Percentiles rank a stretch among this genome's conserved stretches.
These are phyloP conservation scores for Dorcoceras hygrometricum DNA, from an alignment of 257 asterid genomes.

Conservation along the genomic window DNA sequence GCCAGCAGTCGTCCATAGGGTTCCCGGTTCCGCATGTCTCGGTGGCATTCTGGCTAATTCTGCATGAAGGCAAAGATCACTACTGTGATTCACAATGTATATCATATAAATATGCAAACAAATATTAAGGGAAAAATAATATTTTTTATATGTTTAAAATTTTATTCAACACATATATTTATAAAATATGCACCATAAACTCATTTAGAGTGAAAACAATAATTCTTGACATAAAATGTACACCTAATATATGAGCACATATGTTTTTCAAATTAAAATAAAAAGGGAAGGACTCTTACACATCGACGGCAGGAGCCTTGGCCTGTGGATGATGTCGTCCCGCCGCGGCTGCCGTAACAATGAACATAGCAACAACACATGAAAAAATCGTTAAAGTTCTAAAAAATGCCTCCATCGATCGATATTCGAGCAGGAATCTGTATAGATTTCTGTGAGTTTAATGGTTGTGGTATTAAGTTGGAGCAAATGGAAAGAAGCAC, in stretches of 20 bases:
- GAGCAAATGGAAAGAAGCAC: not conserved
- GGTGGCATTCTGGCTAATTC: conserved; percentile 65
- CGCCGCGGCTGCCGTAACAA: not conserved
- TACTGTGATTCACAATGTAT: not conserved
- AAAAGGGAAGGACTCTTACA: not conserved
- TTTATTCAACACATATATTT: no score
- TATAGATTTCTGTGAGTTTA: no score
- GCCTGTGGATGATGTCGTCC: not conserved
- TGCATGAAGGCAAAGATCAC: conserved; percentile 27
- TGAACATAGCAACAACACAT: not conserved
- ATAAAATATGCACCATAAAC: no score
- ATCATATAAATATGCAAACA: not conserved
- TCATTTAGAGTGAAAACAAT: no score
- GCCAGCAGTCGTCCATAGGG: conserved; percentile 95
- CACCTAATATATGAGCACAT: no score
- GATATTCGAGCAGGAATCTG: no score
- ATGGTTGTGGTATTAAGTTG: not conserved
- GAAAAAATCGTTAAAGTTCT: not conserved
- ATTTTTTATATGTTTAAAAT: no score
- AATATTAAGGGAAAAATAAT: no score
- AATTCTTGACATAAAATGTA: no score
- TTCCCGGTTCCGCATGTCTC: conserved; percentile 71
- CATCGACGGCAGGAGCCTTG: not conserved
- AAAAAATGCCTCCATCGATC: not conserved
- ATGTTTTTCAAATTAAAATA: no score